phyloP scores from a whole-genome alignment of 1,139 yeast genomes.

The Hyphopichia khmerensis region DNA sequence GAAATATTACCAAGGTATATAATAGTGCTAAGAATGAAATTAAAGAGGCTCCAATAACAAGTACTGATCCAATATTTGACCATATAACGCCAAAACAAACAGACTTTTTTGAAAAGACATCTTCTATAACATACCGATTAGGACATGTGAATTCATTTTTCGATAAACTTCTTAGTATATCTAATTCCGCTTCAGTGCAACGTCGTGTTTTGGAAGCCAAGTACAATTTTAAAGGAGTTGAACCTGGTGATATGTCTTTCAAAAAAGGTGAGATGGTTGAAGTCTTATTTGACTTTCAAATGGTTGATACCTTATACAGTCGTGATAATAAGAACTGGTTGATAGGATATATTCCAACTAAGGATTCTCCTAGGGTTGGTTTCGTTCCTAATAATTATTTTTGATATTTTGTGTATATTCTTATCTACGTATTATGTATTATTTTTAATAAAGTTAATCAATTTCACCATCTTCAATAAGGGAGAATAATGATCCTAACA shows the following conservation, averaged over 20 bases:
- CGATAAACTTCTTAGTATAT: constrained; percentile 13
- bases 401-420: neutral
- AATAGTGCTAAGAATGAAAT: constrained; percentile 38
- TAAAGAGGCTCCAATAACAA: constrained; percentile 27
- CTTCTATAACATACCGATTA: constrained; percentile 26
- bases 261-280: constrained; percentile 34
- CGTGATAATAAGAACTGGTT: constrained; percentile 31
- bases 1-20: constrained; percentile 28
- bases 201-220: constrained; percentile 21
- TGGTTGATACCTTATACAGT: constrained; percentile 20
- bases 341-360: constrained; percentile 24
- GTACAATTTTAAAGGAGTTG: constrained; percentile 29
- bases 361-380: constrained; percentile 29
- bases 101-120: constrained; percentile 11
- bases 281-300: constrained; percentile 34
- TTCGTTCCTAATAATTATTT: constrained; percentile 41
- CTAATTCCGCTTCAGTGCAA: constrained; percentile 4
- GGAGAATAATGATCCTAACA: constrained; percentile 39
- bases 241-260: constrained; percentile 44
- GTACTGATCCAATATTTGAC: neutral
- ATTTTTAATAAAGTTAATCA: constrained; percentile 25
- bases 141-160: constrained; percentile 25
- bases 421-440: neutral
- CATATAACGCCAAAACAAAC: constrained; percentile 3
- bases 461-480: constrained; percentile 40